Evolutionary conservation across 371 early-diverging fungal genomes (phyloP).

Genomic region (Vavraia culicis): DNA sequence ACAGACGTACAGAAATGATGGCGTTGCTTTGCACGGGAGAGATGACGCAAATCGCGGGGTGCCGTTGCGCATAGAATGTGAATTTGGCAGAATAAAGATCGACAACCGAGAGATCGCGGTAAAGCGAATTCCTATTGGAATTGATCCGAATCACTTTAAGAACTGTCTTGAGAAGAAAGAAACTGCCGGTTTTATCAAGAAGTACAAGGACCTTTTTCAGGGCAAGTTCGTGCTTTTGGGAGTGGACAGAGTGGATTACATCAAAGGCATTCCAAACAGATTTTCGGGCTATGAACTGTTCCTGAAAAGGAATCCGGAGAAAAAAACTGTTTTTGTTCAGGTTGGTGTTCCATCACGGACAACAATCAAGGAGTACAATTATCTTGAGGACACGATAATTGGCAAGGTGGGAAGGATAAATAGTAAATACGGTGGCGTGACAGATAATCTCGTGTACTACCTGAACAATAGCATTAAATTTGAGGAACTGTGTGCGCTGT

Average conservation of each 20-base stretch:
- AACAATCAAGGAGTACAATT: conserved; percentile 81
- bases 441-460: conserved; percentile 84
- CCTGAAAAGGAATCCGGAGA: conserved; percentile 65
- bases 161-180: conserved; percentile 49
- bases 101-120: conserved; percentile 1
- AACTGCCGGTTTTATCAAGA: conserved; percentile 54
- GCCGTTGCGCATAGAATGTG: neutral
- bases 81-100: neutral
- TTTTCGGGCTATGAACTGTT: conserved; percentile 78
- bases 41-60: no score
- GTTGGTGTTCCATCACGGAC: conserved; percentile 80
- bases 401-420: conserved; percentile 83
- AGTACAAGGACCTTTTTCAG: conserved; percentile 58
- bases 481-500: conserved; percentile 76
- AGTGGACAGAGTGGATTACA: conserved; percentile 93
- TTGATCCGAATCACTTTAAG: conserved; percentile 74
- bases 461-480: conserved; percentile 79
- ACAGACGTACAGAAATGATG: no score
- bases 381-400: conserved; percentile 63
- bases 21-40: no score
- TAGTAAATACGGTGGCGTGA: conserved; percentile 72
- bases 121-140: conserved; percentile 83
- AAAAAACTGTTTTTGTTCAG: conserved; percentile 66
- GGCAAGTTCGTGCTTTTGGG: conserved; percentile 78
- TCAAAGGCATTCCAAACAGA: conserved; percentile 98